These are phyloP conservation scores for Aspergillus phoenicis DNA, from an alignment of 2,329 filamentous ascomycete species.

Conservation along the genomic window DNA sequence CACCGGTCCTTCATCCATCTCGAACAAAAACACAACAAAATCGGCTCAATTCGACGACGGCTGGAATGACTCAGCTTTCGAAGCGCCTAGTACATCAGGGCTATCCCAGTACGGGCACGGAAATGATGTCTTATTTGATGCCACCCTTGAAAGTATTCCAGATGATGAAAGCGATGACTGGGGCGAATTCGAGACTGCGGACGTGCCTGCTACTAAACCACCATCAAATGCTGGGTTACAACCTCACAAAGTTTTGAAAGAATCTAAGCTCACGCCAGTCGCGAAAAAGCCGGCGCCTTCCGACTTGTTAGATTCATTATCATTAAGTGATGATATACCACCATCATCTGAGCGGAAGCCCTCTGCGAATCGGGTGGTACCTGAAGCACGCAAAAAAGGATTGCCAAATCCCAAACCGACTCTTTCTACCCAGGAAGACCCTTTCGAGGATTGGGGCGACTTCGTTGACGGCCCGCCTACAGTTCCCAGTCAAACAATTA, in stretches of 20 bases:
- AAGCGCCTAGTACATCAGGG: constrained; percentile 13
- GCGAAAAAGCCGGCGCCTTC: constrained; percentile 3
- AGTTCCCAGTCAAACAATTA: constrained; percentile 13
- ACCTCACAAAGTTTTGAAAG: background rate
- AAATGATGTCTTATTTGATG: constrained; percentile 67
- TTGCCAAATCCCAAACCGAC: constrained; percentile 11
- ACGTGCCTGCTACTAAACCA: constrained; percentile 19
- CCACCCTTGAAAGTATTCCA: constrained; percentile 36
- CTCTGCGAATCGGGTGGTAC: constrained; percentile 2
- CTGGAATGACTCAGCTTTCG: constrained; percentile 15
- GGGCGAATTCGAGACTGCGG: constrained; percentile 49
- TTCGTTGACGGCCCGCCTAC: constrained; percentile 48
- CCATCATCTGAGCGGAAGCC: constrained; percentile 11
- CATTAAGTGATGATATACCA: constrained; percentile 28
- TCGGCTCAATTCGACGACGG: background rate
- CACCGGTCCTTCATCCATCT: constrained; percentile 13
- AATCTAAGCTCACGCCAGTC: background rate
- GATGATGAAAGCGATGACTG: constrained; percentile 45
- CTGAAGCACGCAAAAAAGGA: constrained; percentile 21
- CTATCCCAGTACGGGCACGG: constrained; percentile 30
- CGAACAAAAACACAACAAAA: constrained; percentile 1
- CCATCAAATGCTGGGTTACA: constrained; percentile 3
- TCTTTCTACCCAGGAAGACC: constrained; percentile 22
- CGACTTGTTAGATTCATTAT: constrained; percentile 30
- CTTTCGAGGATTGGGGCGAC: constrained; percentile 52